phyloP scores from a whole-genome alignment of 495 filamentous ascomycete genomes.

The Podospora bellae-mahoneyi region DNA sequence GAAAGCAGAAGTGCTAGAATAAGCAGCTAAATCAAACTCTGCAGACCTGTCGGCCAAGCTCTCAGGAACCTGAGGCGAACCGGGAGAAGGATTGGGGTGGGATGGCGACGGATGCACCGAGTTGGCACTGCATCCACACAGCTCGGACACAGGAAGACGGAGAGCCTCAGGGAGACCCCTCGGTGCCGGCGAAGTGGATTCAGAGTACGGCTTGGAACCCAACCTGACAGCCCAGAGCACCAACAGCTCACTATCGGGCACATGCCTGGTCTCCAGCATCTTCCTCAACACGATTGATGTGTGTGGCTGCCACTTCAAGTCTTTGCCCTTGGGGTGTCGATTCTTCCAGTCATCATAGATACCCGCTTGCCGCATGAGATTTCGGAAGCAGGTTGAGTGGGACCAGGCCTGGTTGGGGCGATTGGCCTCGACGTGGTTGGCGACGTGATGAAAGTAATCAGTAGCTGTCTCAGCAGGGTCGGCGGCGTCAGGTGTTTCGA shows the following conservation, averaged over 20 bases:
- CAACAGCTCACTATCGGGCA: conserved; percentile 20
- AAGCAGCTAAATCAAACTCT: neutral
- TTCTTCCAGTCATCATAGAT: conserved; percentile 20
- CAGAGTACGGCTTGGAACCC: neutral
- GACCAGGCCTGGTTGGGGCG: conserved; percentile 24
- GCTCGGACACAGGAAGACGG: neutral
- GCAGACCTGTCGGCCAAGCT: neutral
- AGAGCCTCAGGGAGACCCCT: neutral
- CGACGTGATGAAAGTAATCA: conserved; percentile 31
- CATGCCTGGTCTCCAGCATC: conserved; percentile 27
- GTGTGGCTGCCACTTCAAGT: conserved; percentile 25
- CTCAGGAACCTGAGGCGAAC: neutral
- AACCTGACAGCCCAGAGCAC: conserved; percentile 12
- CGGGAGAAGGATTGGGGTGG: neutral
- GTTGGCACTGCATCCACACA: neutral
- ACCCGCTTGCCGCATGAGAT: conserved; percentile 25
- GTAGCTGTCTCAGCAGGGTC: conserved; percentile 16
- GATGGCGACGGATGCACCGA: neutral
- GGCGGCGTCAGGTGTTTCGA: conserved; percentile 22
- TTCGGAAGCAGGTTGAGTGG: conserved; percentile 26
- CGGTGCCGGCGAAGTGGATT: neutral
- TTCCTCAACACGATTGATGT: conserved; percentile 26
- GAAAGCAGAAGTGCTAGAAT: neutral
- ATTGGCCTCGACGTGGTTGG: conserved; percentile 27
- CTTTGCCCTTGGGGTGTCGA: conserved; percentile 15